Percentiles rank a stretch among this genome's conserved stretches.
Conservation (phyloP, 2,329 filamentous ascomycete species). For the Epichloe amarillans region DNA sequence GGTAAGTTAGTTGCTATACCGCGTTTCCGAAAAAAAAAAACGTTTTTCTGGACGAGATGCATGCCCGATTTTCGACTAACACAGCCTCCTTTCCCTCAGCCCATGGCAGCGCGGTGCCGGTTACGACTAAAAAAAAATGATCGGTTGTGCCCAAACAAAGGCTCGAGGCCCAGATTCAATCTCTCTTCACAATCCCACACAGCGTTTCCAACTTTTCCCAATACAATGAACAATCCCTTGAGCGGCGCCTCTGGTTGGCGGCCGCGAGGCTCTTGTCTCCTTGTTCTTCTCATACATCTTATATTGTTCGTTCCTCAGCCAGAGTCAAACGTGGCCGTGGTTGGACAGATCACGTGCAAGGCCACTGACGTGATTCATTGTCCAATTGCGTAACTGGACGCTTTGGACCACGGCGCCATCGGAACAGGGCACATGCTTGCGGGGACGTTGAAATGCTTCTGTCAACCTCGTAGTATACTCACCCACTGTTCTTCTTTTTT, state of each 20-base stretch:
- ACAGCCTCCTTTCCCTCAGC: constrained; percentile 12
- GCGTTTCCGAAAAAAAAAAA: too few species aligned
- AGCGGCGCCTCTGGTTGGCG: neutral
- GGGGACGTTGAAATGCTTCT: neutral
- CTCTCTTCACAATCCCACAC: neutral
- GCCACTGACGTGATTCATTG: neutral
- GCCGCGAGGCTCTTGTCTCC: neutral
- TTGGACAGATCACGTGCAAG: neutral
- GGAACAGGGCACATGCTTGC: neutral
- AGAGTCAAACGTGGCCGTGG: neutral
- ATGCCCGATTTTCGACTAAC: constrained; percentile 8
- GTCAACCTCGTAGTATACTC: too few species aligned
- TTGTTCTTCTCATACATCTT: too few species aligned
- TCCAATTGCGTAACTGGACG: neutral
- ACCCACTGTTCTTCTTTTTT: neutral
- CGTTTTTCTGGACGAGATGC: too few species aligned
- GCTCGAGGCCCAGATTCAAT: too few species aligned
- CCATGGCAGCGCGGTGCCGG: constrained; percentile 33
- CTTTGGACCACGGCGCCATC: neutral
- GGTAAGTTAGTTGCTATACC: constrained; percentile 14
- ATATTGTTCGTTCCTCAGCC: neutral
- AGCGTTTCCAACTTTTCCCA: neutral
- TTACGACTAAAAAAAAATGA: constrained; percentile 21
- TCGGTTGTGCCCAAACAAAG: neutral
- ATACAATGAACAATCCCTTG: neutral